A percentile compares a stretch with the other conserved stretches of the same genome.
Evolutionary conservation across 345 rosid species (phyloP).

Genomic region (Pistacia atlantica): DNA sequence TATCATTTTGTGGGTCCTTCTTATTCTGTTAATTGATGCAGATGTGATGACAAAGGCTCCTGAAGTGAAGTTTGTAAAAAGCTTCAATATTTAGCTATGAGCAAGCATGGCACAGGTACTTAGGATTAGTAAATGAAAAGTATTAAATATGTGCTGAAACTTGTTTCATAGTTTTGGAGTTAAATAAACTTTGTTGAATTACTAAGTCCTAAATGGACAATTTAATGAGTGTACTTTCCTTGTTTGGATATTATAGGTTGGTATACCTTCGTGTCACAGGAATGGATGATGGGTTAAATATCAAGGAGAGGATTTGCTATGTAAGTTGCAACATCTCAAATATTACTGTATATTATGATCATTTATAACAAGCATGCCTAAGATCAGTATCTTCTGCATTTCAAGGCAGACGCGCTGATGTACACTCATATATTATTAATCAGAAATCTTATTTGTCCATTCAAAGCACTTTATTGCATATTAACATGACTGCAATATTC

Average conservation of each 20-base stretch:
- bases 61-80: slow-evolving; percentile 73
- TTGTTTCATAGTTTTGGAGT: slow-evolving; percentile 5
- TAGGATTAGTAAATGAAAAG: slow-evolving; percentile 3
- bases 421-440: neutral
- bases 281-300: slow-evolving; percentile 85
- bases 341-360: neutral
- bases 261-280: slow-evolving; percentile 90
- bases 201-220: no score
- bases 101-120: slow-evolving; percentile 99
- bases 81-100: slow-evolving; percentile 96
- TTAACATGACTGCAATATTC: neutral
- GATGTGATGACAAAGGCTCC: slow-evolving; percentile 67
- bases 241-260: slow-evolving; percentile 53
- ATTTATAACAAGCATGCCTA: neutral
- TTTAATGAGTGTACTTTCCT: no score
- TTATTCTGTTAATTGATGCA: slow-evolving; percentile 42
- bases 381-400: slow-evolving; percentile 1
- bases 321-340: slow-evolving; percentile 43
- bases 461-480: neutral
- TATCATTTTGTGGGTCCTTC: slow-evolving; percentile 23
- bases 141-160: neutral
- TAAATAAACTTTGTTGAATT: neutral
- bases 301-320: slow-evolving; percentile 85
- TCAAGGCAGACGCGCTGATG: neutral
- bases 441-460: no score